phyloP scores from a whole-genome alignment of 257 asterid genomes.

The Haberlea rhodopensis region DNA sequence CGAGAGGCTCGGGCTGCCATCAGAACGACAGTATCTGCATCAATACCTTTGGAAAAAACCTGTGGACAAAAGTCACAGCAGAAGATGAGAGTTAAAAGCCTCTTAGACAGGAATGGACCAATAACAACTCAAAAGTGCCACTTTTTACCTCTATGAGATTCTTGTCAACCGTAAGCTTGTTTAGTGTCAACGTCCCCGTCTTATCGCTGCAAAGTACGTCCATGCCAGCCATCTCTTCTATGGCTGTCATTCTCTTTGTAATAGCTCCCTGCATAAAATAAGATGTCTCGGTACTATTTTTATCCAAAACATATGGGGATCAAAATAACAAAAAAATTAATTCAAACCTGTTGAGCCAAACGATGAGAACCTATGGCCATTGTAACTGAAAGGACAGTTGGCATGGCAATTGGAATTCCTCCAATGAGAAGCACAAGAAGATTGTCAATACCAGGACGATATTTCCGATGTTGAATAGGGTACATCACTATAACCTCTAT shows the following conservation, averaged over 20 bases:
- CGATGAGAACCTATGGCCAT: constrained; percentile 99
- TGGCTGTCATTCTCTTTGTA: constrained; percentile 98
- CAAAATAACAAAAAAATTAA: constrained; percentile 19
- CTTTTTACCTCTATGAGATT: constrained; percentile 83
- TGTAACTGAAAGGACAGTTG: constrained; percentile 94
- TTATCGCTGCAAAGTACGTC: constrained; percentile 98
- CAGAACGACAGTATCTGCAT: constrained; percentile 87
- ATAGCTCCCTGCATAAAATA: constrained; percentile 72
- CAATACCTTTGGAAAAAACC: constrained; percentile 87
- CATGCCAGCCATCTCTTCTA: constrained; percentile 99
- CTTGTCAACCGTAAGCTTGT: constrained; percentile 95
- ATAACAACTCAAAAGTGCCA: not conserved
- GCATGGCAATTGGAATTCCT: constrained; percentile 99
- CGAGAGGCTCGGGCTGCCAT: constrained; percentile 99
- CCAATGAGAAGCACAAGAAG: constrained; percentile 97
- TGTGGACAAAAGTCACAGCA: constrained; percentile 26
- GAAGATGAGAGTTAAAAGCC: not conserved
- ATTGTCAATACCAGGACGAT: constrained; percentile 97
- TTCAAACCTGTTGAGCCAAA: constrained; percentile 82
- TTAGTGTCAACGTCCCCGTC: constrained; percentile 87
- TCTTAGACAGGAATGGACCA: not conserved
- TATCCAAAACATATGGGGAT: constrained; percentile 3
- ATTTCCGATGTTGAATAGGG: constrained; percentile 81
- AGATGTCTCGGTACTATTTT: constrained; percentile 12
- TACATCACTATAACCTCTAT: constrained; percentile 91